Percentiles rank a stretch among this genome's conserved stretches.
phyloP scores from a whole-genome alignment of 139 green algal species.

The Deuterostichococcus epilithicus region DNA sequence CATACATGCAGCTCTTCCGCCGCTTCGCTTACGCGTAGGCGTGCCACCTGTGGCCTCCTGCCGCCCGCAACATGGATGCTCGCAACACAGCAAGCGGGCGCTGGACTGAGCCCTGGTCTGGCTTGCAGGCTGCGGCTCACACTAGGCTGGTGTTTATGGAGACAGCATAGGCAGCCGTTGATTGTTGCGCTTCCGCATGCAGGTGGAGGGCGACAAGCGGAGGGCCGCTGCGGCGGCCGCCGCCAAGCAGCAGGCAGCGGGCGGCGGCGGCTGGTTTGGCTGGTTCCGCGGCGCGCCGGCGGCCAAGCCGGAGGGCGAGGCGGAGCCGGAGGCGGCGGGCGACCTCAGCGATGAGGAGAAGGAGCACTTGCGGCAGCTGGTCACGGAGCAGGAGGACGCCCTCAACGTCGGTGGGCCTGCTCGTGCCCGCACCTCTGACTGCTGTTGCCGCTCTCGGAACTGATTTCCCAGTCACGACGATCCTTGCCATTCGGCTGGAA shows the following conservation, averaged over 20 bases:
- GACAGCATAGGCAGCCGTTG: too few species aligned
- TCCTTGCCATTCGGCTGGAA: too few species aligned
- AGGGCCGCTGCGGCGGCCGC: constrained; percentile 16
- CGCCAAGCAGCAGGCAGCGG: constrained; percentile 2
- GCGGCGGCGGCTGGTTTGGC: constrained; percentile 32
- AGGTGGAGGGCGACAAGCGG: constrained; percentile 24
- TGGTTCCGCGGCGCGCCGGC: constrained; percentile 37
- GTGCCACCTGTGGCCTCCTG: too few species aligned
- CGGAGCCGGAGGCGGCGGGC: constrained; percentile 1
- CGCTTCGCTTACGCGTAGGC: too few species aligned
- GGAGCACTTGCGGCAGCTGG: constrained; percentile 62
- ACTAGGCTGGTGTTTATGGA: too few species aligned
- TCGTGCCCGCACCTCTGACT: neutral
- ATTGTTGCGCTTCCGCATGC: neutral
- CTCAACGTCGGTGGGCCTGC: constrained; percentile 10
- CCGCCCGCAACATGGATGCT: too few species aligned
- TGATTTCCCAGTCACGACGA: too few species aligned
- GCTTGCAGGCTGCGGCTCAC: too few species aligned
- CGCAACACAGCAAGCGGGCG: too few species aligned
- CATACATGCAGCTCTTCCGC: too few species aligned
- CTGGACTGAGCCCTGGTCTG: too few species aligned
- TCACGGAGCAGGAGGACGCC: constrained; percentile 53
- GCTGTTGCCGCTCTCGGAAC: too few species aligned
- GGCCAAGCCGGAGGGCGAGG: constrained; percentile 5
- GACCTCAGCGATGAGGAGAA: constrained; percentile 67